These are phyloP conservation scores for Amphicarpaea edgeworthii DNA, from an alignment of 306 rosid species.

Conservation along the genomic window DNA sequence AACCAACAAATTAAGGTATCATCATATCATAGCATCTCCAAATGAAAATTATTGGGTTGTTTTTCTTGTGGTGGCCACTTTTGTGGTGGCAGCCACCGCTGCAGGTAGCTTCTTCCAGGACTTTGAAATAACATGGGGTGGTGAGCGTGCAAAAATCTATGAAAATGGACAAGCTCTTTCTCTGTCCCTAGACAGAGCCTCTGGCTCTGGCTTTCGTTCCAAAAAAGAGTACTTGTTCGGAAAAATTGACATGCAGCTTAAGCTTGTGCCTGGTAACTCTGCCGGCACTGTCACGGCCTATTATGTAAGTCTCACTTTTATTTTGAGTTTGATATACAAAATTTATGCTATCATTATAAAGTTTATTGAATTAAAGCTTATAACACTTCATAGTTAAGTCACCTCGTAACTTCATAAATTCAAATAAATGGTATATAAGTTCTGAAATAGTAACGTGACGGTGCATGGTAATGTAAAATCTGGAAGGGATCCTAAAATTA, in stretches of 20 bases:
- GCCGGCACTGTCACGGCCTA: slow-evolving; percentile 68
- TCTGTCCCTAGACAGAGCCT: slow-evolving; percentile 51
- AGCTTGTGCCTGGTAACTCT: slow-evolving; percentile 70
- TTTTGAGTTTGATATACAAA: too few species aligned
- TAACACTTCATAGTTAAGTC: neutral
- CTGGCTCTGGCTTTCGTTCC: slow-evolving; percentile 66
- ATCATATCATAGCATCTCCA: too few species aligned
- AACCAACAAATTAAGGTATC: too few species aligned
- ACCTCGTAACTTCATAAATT: too few species aligned
- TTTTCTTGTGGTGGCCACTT: slow-evolving; percentile 14
- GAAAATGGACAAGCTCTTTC: slow-evolving; percentile 53
- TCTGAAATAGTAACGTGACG: too few species aligned
- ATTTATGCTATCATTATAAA: too few species aligned
- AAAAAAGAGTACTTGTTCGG: slow-evolving; percentile 63
- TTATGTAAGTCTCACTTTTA: slow-evolving; percentile 46
- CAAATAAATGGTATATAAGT: too few species aligned
- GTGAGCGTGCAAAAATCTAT: slow-evolving; percentile 57
- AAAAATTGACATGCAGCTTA: slow-evolving; percentile 69
- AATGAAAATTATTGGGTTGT: slow-evolving; percentile 5
- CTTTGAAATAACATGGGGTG: slow-evolving; percentile 71
- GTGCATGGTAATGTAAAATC: too few species aligned
- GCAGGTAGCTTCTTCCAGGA: slow-evolving; percentile 56
- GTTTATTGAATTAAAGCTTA: neutral
- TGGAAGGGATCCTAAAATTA: too few species aligned
- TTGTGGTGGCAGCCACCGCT: neutral